Base-by-base conservation (phyloP, 805 yeast species). In the Saturnispora bothae region DNA sequence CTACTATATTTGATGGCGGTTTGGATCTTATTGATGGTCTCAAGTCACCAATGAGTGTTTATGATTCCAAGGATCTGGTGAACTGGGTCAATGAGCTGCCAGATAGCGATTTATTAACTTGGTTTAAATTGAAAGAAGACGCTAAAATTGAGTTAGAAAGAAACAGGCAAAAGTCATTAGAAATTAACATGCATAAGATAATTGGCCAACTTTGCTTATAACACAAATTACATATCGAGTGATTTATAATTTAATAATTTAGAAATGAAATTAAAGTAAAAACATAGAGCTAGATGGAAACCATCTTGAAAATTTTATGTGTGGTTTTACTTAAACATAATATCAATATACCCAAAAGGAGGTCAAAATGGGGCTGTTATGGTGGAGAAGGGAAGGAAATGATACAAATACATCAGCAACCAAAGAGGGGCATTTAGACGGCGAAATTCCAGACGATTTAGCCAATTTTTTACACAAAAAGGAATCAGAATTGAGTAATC, bases 81-180 rank as follows among this genome's bases (percentile, higher is more conserved):
- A 41, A 45, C 3, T 82, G 88, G 86, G 64, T 78, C 16, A 45
- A 54, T 0, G 30, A 46, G 0, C 56, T 81, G 31, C 86, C 86
- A 0, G 65, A 64, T 12, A 65, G 69, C 5, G 72, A 71, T 34
- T 56, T 60, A 2, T 36, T 48, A 16, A 44, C 40, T 9, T 58
- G 63, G 63, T 23, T 57, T 10, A 57, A 58, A 9, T 32, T 58
- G 16, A 42, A 31, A 26, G 35, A 37, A 13, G 26, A 25, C 3
- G 27, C 19, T 14, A 27, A 31, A n/a, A 9, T 4, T 13, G 26
- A 31, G 6, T 49, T 8, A 30, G 17, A 1, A 46, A 36, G 14
- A 43, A 48, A 10, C 44, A 44, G 17, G 17, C 4, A 28, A 5
- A 17, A 17, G 9, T 33, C n/a, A n/a, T n/a, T n/a, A n/a, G n/a